Evolutionary conservation across 768 basidiomycete genomes (phyloP).

Genomic region (Termitomyces sp.): DNA sequence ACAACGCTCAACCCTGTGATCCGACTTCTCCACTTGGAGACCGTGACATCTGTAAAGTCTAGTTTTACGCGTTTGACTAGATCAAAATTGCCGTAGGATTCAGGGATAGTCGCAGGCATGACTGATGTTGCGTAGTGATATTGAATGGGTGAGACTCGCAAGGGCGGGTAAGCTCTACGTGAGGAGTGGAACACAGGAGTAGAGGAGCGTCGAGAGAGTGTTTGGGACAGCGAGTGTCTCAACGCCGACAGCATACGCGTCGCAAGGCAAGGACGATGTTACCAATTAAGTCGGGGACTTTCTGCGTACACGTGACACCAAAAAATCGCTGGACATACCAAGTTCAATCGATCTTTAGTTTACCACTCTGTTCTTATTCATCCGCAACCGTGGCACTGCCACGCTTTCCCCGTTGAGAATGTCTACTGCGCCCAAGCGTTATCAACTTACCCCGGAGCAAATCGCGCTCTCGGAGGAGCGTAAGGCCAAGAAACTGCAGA

Average conservation of each 20-base stretch:
- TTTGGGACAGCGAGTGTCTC: conserved; percentile 8
- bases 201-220: conserved; percentile 7
- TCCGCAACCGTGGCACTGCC: conserved; percentile 2
- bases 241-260: conserved; percentile 11
- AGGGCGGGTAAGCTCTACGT: not conserved
- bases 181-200: not conserved
- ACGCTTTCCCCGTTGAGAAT: conserved; percentile 5
- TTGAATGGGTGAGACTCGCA: conserved; percentile 5
- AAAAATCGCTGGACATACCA: too few species aligned
- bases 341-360: too few species aligned
- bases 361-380: conserved; percentile 2
- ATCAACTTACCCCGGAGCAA: conserved; percentile 45
- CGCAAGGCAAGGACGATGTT: too few species aligned
- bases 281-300: too few species aligned
- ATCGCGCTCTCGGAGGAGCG: conserved; percentile 48
- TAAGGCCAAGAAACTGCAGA: conserved; percentile 33
- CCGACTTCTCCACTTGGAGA: conserved; percentile 88
- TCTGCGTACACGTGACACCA: not conserved
- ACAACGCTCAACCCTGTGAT: conserved; percentile 86
- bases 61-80: conserved; percentile 71
- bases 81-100: conserved; percentile 76
- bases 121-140: conserved; percentile 11
- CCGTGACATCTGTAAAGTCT: conserved; percentile 71
- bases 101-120: conserved; percentile 24
- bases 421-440: conserved; percentile 7